Evolutionary conservation across 2,329 filamentous ascomycete species (phyloP).

Genomic region (Exophiala oligosperma): DNA sequence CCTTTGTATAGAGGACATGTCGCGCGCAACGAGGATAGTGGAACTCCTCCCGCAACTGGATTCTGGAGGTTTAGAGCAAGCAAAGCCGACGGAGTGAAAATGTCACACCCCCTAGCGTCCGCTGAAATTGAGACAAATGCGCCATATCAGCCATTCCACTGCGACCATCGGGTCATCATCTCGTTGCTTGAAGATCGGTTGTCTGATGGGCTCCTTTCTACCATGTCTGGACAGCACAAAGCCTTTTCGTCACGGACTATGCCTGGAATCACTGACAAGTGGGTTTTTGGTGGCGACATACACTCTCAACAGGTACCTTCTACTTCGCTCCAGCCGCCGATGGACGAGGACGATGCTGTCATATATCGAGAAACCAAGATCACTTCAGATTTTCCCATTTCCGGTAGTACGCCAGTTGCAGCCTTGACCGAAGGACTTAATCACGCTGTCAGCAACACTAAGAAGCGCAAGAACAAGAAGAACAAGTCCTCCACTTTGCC

Average conservation of each 20-base stretch:
- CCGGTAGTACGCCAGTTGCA: conserved; percentile 49
- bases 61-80: conserved; percentile 49
- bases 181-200: conserved; percentile 58
- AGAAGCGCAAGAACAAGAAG: conserved; percentile 60
- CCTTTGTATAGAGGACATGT: background rate
- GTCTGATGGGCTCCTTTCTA: background rate
- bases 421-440: conserved; percentile 12
- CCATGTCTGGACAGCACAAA: conserved; percentile 26
- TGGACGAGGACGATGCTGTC: conserved; percentile 12
- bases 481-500: conserved; percentile 2
- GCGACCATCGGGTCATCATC: conserved; percentile 79
- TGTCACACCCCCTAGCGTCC: conserved; percentile 63
- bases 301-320: conserved; percentile 33
- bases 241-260: conserved; percentile 2
- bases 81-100: conserved; percentile 36
- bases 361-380: conserved; percentile 26
- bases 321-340: background rate
- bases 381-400: background rate
- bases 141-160: conserved; percentile 94
- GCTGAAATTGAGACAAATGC: conserved; percentile 95
- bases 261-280: conserved; percentile 36
- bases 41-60: conserved; percentile 25
- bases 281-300: conserved; percentile 57
- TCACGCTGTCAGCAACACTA: conserved; percentile 68
- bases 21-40: conserved; percentile 7